Evolutionary conservation across 192 early-diverging fungal species (phyloP).

Genomic region (Paraglomus brasilianum): DNA sequence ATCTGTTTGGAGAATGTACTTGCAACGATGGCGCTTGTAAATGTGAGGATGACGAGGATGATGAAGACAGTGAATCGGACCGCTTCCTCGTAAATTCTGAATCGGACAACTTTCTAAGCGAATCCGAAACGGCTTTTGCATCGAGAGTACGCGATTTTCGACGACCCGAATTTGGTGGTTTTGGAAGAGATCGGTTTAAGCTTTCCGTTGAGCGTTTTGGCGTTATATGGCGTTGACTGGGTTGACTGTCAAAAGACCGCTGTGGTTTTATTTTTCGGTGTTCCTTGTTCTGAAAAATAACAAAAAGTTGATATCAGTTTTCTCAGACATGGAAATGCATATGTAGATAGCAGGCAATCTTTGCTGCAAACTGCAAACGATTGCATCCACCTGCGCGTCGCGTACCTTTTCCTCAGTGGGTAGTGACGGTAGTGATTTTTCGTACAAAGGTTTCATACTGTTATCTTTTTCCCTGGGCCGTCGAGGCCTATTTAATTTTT

Average conservation of each 20-base stretch:
- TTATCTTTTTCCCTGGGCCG: slow-evolving; percentile 28
- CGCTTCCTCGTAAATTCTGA: too few species aligned
- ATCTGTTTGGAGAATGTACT: too few species aligned
- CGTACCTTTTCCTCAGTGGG: slow-evolving; percentile 12
- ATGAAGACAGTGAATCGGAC: too few species aligned
- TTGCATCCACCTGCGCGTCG: not conserved
- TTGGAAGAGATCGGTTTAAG: slow-evolving; percentile 11
- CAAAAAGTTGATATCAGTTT: not conserved
- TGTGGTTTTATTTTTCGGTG: not conserved
- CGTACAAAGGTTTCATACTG: slow-evolving; percentile 6
- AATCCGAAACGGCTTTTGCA: not conserved
- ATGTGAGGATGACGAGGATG: too few species aligned
- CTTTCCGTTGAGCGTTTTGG: slow-evolving; percentile 14
- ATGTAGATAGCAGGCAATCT: not conserved
- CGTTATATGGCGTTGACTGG: not conserved
- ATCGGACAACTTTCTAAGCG: too few species aligned
- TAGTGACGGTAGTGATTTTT: slow-evolving; percentile 38
- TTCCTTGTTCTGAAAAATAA: not conserved
- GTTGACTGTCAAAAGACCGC: slow-evolving; percentile 21
- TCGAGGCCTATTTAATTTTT: slow-evolving; percentile 40
- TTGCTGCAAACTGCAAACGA: not conserved
- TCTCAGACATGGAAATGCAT: not conserved
- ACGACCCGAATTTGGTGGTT: slow-evolving; percentile 2
- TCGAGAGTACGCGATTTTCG: slow-evolving; percentile 27
- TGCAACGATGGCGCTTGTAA: too few species aligned